Percentiles rank a stretch among this genome's conserved stretches.
Conservation (phyloP, 345 rosid species). For the Gynandropsis gynandra region DNA sequence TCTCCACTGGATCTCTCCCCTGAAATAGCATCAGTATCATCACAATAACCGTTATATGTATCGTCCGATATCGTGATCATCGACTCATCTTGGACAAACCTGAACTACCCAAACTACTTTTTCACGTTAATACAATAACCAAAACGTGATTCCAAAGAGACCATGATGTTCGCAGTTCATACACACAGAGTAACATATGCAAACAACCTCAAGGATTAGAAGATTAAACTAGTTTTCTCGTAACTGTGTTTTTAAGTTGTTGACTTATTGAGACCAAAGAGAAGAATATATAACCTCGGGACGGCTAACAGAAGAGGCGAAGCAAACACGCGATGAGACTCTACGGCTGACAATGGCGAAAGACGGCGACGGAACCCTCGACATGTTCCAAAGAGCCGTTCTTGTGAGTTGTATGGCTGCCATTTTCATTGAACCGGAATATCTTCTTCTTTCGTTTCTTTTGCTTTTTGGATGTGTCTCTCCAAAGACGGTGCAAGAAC, state of each 20-base stretch:
- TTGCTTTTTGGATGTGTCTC: conserved; percentile 9
- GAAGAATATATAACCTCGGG: conserved; percentile 16
- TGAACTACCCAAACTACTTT: too few relatives aligned
- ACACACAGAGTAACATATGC: too few relatives aligned
- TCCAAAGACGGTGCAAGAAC: conserved; percentile 17
- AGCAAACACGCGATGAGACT: conserved; percentile 25
- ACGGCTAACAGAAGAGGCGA: conserved; percentile 25
- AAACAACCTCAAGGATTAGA: too few relatives aligned
- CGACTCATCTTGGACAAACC: too few relatives aligned
- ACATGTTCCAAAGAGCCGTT: conserved; percentile 18
- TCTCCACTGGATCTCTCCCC: conserved; percentile 23
- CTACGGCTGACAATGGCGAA: conserved; percentile 1
- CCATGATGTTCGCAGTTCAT: too few relatives aligned
- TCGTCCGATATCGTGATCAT: too few relatives aligned
- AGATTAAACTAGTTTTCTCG: too few relatives aligned
- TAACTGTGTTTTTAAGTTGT: not conserved
- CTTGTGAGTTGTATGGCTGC: conserved; percentile 23
- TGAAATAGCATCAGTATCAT: not conserved
- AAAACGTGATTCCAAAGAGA: too few relatives aligned
- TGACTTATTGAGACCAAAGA: not conserved
- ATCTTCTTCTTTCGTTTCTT: conserved; percentile 6
- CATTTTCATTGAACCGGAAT: conserved; percentile 16
- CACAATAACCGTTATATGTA: too few relatives aligned
- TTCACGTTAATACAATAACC: too few relatives aligned
- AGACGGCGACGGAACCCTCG: conserved; percentile 18